Conservation (phyloP, 1,139 yeast species). For the Pichia sp. region DNA sequence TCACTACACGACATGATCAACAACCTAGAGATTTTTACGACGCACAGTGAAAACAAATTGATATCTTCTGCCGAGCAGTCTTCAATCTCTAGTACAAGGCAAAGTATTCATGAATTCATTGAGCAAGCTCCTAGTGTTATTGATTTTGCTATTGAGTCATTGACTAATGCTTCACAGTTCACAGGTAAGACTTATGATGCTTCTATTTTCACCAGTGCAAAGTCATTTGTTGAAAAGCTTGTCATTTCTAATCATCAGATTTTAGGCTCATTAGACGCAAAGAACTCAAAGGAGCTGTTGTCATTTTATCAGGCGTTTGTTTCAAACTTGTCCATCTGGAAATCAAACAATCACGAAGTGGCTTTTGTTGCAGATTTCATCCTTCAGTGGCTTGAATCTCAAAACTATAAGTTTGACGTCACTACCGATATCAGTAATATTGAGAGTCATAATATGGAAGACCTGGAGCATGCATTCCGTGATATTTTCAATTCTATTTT, state of each 20-base stretch:
- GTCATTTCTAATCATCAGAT: constrained; percentile 2
- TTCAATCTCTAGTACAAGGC: not conserved
- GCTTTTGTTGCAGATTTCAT: constrained; percentile 44
- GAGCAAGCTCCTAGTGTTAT: constrained; percentile 44
- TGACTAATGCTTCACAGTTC: constrained; percentile 23
- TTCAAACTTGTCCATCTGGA: constrained; percentile 28
- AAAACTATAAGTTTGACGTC: constrained; percentile 21
- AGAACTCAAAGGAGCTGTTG: constrained; percentile 6
- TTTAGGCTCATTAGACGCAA: constrained; percentile 11
- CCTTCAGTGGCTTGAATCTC: constrained; percentile 32
- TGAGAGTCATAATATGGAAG: constrained; percentile 27
- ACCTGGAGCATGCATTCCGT: constrained; percentile 42
- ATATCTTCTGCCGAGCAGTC: constrained; percentile 1
- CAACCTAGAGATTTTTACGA: constrained; percentile 11
- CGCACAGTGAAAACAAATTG: constrained; percentile 1
- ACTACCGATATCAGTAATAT: constrained; percentile 25
- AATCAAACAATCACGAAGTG: constrained; percentile 22
- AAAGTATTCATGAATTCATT: constrained; percentile 3
- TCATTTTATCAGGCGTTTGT: constrained; percentile 19
- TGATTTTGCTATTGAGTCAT: constrained; percentile 38
- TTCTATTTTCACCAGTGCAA: constrained; percentile 14
- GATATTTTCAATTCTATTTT: constrained; percentile 54
- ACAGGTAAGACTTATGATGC: constrained; percentile 4
- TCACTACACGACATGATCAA: no score
- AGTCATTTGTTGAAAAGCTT: constrained; percentile 2